These are phyloP conservation scores for Clarireedia monteithiana DNA, from an alignment of 2,329 filamentous ascomycete genomes.

Conservation along the genomic window DNA sequence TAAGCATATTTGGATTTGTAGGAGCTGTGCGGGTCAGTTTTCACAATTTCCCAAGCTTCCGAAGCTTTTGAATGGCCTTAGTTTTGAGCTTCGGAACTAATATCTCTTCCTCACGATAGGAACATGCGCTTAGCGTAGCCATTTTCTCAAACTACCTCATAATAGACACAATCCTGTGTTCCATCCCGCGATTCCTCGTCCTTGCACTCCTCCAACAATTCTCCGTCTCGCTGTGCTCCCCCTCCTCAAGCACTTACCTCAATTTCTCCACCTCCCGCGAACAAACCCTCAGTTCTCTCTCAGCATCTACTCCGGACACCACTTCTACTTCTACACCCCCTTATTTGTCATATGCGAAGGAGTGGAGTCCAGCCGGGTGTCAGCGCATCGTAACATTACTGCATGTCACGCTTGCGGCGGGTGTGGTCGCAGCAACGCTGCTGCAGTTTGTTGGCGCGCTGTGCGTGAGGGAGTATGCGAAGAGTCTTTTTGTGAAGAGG, in stretches of 20 bases:
- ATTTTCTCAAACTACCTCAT: conserved; percentile 29
- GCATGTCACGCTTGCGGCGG: conserved; percentile 19
- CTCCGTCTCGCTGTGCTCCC: neutral
- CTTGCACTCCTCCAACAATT: neutral
- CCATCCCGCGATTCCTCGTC: conserved; percentile 24
- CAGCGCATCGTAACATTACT: conserved; percentile 14
- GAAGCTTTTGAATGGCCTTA: conserved; percentile 5
- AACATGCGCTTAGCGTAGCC: conserved; percentile 11
- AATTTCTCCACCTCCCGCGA: neutral
- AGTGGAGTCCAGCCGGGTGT: neutral
- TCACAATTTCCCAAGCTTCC: neutral
- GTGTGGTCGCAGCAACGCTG: conserved; percentile 12
- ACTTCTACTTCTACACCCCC: neutral
- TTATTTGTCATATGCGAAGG: neutral
- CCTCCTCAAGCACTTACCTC: neutral
- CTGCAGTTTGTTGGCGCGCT: neutral
- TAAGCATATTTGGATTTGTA: conserved; percentile 35
- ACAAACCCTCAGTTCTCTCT: neutral
- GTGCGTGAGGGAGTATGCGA: conserved; percentile 6
- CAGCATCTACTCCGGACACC: neutral
- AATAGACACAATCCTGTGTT: conserved; percentile 25
- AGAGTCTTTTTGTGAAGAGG: conserved; percentile 20
- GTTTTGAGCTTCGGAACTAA: conserved; percentile 26
- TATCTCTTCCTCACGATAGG: conserved; percentile 11
- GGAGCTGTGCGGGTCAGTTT: conserved; percentile 35